Evolutionary conservation across 2,329 filamentous ascomycete genomes (phyloP), one percentile per base, ranked within the genome.

Genomic region (Pestalotiopsis sp.): DNA sequence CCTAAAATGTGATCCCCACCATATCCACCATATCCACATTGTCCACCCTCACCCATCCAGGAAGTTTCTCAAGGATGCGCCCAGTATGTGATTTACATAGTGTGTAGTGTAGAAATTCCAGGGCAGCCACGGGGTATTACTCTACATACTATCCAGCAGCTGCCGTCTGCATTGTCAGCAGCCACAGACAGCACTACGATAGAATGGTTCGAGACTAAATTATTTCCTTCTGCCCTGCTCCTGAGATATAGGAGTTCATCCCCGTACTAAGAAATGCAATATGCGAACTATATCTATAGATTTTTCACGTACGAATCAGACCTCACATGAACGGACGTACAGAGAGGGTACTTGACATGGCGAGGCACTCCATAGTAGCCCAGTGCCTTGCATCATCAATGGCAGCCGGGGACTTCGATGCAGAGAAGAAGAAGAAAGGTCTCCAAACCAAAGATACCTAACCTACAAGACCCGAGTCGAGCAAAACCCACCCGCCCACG

Each of bases 21-120:
- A 23, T 66, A 20, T 27, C 64, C 64, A 66, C 64, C 49, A 36
- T 20, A 5, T 17, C 39, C 39, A 66, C 52, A 58, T 66, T 66
- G 14, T 45, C 39, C 23, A 66, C 57, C 23, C 57, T 14, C 23
- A 36, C 36, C 23, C 12, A 31, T 59, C 23, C 57, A 59, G 59
- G n/a, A 36, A 9, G 17, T 11, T 27, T 38, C 27, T 38, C 36
- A 52, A 52, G 45, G 45, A 52, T 39, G 59, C 38, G 17, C 17
- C 25, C 59, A 14, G 59, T 59, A 27, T 59, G 57, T 36, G 27
- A 14, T 59, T 59, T 59, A n/a, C 57, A 59, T 27, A 59, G 57
- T 59, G 45, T 52, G 45, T 20, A 52, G 45, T 52, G 45, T 20
- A 52, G n/a, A 52, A 52, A n/a, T n/a, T 52, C 45, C 17, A 52